Percentiles rank a stretch among this genome's conserved stretches.
Evolutionary conservation across 495 filamentous ascomycete species (phyloP).

Genomic region (Lasiosphaeris hirsuta): DNA sequence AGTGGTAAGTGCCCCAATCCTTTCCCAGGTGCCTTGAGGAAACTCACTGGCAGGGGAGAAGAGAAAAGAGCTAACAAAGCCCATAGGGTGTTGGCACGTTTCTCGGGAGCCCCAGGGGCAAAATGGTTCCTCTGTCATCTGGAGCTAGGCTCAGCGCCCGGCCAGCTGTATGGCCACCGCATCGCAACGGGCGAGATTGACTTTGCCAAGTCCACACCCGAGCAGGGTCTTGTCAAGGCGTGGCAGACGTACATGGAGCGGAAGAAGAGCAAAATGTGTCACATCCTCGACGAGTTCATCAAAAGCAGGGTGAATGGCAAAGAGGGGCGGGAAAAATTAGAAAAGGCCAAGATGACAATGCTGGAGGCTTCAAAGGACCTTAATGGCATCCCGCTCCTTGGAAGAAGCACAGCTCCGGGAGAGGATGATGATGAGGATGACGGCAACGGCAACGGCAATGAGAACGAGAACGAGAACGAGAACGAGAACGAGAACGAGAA

Average conservation of each 20-base stretch:
- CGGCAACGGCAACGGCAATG: not conserved
- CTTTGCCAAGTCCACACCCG: slow-evolving; percentile 33
- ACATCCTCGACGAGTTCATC: slow-evolving; percentile 27
- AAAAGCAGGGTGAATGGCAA: slow-evolving; percentile 9
- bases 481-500: too few species aligned
- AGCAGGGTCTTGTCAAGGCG: slow-evolving; percentile 33
- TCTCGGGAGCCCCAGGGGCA: slow-evolving; percentile 38
- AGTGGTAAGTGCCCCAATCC: too few species aligned
- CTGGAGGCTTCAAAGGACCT: slow-evolving; percentile 6
- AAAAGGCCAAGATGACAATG: slow-evolving; percentile 1
- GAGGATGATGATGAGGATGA: slow-evolving; percentile 15
- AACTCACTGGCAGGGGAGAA: too few species aligned
- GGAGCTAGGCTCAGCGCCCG: slow-evolving; percentile 35
- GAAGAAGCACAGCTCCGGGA: not conserved
- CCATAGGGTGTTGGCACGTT: slow-evolving; percentile 38
- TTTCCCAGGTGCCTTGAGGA: too few species aligned
- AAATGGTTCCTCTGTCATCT: slow-evolving; percentile 49
- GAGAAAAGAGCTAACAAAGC: not conserved
- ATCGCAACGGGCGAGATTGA: slow-evolving; percentile 39
- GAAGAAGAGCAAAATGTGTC: slow-evolving; percentile 39
- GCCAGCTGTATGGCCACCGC: slow-evolving; percentile 37
- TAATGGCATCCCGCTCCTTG: not conserved
- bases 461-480: slow-evolving; percentile 14
- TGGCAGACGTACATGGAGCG: slow-evolving; percentile 42
- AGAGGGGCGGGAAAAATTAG: slow-evolving; percentile 13